Base-by-base conservation (phyloP, 2,329 filamentous ascomycete genomes). In the Scleromitrula shiraiana region DNA sequence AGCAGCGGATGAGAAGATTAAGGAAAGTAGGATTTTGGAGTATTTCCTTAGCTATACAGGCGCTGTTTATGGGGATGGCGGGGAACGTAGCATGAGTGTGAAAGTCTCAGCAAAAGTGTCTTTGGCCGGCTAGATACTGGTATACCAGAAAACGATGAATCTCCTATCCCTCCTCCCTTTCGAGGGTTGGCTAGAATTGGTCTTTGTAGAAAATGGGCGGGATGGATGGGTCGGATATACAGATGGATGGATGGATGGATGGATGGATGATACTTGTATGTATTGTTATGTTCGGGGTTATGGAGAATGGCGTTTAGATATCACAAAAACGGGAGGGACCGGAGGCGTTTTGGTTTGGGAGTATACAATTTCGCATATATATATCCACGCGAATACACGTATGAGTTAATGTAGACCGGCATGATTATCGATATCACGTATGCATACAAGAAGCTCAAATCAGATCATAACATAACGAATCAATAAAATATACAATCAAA, bases 21-120 rank as follows among this genome's bases (percentile, higher is more conserved):
- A 95, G 90, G 66, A 95, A 97, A 68, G 93, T 95, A 23, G 93
- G 93, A 26, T 83, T 97, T 60, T 98, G 93, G 93, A 95, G 89
- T 3, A 74, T 97, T 48, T 90, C 91, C 59, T 72, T 98, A 49
- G 88, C 91, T 6, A 86, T 91, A 7, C 93, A 98, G 64, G 93
- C 91, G 3, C 76, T 98, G 29, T 93, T 97, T 63, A 85, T 97
- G 70, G 93, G 93, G 8, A 85, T 97, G 74, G 91, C 90, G 4
- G 91, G 91, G 14, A 93, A 89, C 56, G 70, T 82, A 51, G 74
- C 81, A 42, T 80, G 58, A 59, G 17, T 17, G 12, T 4, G 20
- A 15, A n/a, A 4, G 27, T 17, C 7, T 4, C 15, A 12, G 19
- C 7, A 37, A 15, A 22, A 9, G 20, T 7, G 26, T 29, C 7